phyloP scores from a whole-genome alignment of 805 yeast species.

The Teunomyces pallodes region DNA sequence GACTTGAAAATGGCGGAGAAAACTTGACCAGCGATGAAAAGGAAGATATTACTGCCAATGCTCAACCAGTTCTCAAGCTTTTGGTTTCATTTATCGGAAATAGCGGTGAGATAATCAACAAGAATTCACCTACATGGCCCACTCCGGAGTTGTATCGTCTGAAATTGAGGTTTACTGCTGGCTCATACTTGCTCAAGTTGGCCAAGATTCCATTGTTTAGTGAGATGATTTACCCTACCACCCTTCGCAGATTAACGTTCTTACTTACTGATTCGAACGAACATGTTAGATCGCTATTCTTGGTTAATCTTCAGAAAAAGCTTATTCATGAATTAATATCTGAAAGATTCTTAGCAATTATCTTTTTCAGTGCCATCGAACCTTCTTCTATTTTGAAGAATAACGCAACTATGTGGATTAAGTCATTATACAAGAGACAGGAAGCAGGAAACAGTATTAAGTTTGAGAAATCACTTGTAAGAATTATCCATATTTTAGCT shows the following conservation, averaged over 20 bases:
- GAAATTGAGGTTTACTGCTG: slow-evolving; percentile 66
- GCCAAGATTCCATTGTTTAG: slow-evolving; percentile 55
- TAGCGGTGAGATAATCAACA: slow-evolving; percentile 72
- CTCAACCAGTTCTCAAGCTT: slow-evolving; percentile 65
- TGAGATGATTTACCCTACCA: slow-evolving; percentile 48
- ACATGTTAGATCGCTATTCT: slow-evolving; percentile 53
- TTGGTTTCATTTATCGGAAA: slow-evolving; percentile 64
- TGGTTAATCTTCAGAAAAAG: slow-evolving; percentile 48
- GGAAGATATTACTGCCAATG: slow-evolving; percentile 38
- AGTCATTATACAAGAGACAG: slow-evolving; percentile 49
- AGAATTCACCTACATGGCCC: slow-evolving; percentile 42
- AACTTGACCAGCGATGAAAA: slow-evolving; percentile 18
- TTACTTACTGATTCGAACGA: slow-evolving; percentile 66
- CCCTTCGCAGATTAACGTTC: slow-evolving; percentile 52
- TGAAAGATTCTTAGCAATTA: slow-evolving; percentile 61
- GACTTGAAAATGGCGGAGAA: slow-evolving; percentile 15
- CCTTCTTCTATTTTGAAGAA: slow-evolving; percentile 52
- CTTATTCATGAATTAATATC: slow-evolving; percentile 55
- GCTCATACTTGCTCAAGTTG: slow-evolving; percentile 59
- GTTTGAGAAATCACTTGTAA: slow-evolving; percentile 65
- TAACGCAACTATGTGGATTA: slow-evolving; percentile 67
- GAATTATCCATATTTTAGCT: slow-evolving; percentile 67
- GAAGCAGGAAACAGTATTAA: slow-evolving; percentile 37
- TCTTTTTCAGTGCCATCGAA: slow-evolving; percentile 77
- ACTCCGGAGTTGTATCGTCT: slow-evolving; percentile 65